Base-by-base conservation (phyloP, 73 alveolate species). In the Paramecium bursaria region DNA sequence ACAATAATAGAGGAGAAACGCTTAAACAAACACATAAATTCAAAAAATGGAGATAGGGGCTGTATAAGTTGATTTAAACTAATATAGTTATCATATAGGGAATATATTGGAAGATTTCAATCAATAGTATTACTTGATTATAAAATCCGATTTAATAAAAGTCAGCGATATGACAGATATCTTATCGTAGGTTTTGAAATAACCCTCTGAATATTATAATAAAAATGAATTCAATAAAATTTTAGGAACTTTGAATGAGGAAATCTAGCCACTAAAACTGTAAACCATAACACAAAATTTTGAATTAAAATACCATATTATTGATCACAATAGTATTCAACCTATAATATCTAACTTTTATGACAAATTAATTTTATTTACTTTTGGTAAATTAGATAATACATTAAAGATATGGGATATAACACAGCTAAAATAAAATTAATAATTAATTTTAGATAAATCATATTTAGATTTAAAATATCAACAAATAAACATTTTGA, bases 41-140 rank as follows among this genome's bases (percentile, higher is more conserved):
- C n/a, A n/a, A n/a, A 57, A 57, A 57, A 30, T 57, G 5, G 76
- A 57, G 21, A 30, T 30, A 19, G 76, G 33, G 33, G 29, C 33
- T 13, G 5, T 17, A 27, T 50, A 48, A 6, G 76, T 57, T 1
- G 76, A 57, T 57, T 23, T 57, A 1, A 57, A 57, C 15, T 10
- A 57, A 6, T 57, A 27, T 14, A 57, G 51, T 0, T 57, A 57
- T 30, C 27, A 50, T 21, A 57, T 30, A 30, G 76, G 27, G 17
- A 30, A 57, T n/a, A 57, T 57, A 3, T 57, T 30, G n/a, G 76
- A 57, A 30, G 76, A 57, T 57, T 57, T 57, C 13, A 48, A 57
- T 57, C 33, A 23, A 30, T 57, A 57, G 33, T 57, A 57, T 13
- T 57, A 30, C 15, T 17, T 57, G n/a, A 30, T 48, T 57, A 3